Conservation (phyloP, 257 asterid genomes). For the Rhazya stricta region DNA sequence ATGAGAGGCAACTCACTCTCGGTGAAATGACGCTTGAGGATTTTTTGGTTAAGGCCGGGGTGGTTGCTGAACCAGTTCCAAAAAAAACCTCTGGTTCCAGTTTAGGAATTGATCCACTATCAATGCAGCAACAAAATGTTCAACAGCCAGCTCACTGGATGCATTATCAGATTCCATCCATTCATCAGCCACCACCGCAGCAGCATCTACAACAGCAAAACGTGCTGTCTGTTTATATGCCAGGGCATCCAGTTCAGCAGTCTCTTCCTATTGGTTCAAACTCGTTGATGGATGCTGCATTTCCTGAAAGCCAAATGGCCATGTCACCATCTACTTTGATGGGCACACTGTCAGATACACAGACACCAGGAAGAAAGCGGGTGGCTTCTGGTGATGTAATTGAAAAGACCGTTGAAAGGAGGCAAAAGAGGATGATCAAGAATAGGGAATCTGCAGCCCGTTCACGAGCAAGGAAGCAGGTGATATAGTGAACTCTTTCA, state of each 20-base stretch:
- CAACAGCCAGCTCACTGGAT: slow-evolving; percentile 56
- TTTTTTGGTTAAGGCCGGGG: slow-evolving; percentile 91
- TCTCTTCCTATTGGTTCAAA: slow-evolving; percentile 44
- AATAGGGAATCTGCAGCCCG: slow-evolving; percentile 96
- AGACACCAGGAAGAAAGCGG: slow-evolving; percentile 65
- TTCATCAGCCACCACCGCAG: slow-evolving; percentile 31
- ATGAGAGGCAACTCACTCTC: slow-evolving; percentile 41
- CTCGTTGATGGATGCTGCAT: slow-evolving; percentile 44
- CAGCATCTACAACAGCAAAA: slow-evolving; percentile 29
- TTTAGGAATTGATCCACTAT: slow-evolving; percentile 32
- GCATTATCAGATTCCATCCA: slow-evolving; percentile 46
- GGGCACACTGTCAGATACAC: slow-evolving; percentile 68
- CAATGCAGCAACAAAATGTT: slow-evolving; percentile 31
- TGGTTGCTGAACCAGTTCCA: slow-evolving; percentile 51
- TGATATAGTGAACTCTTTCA: slow-evolving; percentile 9
- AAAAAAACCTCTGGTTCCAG: slow-evolving; percentile 30
- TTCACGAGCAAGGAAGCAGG: slow-evolving; percentile 95
- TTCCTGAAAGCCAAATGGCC: slow-evolving; percentile 48
- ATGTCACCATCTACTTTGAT: slow-evolving; percentile 56
- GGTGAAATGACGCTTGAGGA: slow-evolving; percentile 94
- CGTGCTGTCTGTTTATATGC: slow-evolving; percentile 39
- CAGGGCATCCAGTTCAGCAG: slow-evolving; percentile 55
- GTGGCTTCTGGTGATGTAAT: slow-evolving; percentile 59
- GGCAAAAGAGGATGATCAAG: slow-evolving; percentile 80
- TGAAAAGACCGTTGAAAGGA: slow-evolving; percentile 29